Evolutionary conservation across 1,139 yeast genomes (phyloP).

Genomic region (Blastobotrys illinoisensis): DNA sequence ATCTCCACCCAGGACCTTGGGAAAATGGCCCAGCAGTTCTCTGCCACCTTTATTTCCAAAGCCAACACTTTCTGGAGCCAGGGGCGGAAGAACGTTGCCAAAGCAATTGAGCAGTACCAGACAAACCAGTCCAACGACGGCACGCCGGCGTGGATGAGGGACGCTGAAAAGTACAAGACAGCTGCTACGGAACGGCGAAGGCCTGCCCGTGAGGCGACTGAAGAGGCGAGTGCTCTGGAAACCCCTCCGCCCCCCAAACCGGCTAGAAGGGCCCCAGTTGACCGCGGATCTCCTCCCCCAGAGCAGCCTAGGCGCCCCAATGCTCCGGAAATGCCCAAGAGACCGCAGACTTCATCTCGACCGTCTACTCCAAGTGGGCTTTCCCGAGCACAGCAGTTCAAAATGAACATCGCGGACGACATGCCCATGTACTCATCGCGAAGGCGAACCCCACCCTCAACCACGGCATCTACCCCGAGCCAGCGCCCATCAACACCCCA

Average conservation of each 20-base stretch:
- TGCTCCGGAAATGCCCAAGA: background rate
- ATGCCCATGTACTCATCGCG: slow-evolving; percentile 21
- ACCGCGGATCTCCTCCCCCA: background rate
- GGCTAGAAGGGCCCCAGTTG: background rate
- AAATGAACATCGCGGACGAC: slow-evolving; percentile 12
- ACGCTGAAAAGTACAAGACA: slow-evolving; percentile 37
- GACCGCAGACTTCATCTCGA: background rate
- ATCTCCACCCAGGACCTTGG: slow-evolving; percentile 32
- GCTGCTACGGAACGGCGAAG: background rate
- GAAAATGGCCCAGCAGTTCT: slow-evolving; percentile 52
- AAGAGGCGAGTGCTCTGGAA: slow-evolving; percentile 7
- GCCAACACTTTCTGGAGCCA: slow-evolving; percentile 58
- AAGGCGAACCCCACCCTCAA: slow-evolving; percentile 16
- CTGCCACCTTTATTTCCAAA: slow-evolving; percentile 54
- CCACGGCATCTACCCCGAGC: slow-evolving; percentile 20
- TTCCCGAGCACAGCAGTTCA: slow-evolving; percentile 13
- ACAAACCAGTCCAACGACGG: slow-evolving; percentile 39
- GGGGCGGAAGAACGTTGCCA: slow-evolving; percentile 57
- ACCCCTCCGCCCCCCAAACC: slow-evolving; percentile 13
- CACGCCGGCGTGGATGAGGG: slow-evolving; percentile 77
- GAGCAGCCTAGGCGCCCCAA: background rate
- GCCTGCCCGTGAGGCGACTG: background rate
- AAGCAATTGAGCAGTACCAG: slow-evolving; percentile 55
- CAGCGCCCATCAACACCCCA: slow-evolving; percentile 19
- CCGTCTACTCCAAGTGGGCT: slow-evolving; percentile 1